Evolutionary conservation across 179 eudicot species (phyloP).

Genomic region (Actinidia arguta): DNA sequence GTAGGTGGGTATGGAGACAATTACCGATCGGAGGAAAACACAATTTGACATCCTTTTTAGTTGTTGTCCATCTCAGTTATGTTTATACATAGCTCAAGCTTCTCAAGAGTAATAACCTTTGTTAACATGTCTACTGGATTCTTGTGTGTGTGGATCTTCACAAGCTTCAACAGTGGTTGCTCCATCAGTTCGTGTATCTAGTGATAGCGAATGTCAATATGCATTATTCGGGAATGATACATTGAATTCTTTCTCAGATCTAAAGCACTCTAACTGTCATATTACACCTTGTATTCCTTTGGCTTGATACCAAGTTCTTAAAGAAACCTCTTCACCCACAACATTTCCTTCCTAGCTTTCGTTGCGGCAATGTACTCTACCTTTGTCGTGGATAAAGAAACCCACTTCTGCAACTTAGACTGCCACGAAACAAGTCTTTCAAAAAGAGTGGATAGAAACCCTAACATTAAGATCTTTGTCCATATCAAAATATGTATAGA

Average conservation of each 20-base stretch:
- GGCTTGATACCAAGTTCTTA: not conserved
- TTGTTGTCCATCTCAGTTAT: no score
- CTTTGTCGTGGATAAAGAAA: not conserved
- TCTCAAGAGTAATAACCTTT: no score
- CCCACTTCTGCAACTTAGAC: not conserved
- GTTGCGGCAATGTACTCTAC: not conserved
- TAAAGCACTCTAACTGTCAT: not conserved
- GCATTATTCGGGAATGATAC: not conserved
- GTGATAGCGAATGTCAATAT: not conserved
- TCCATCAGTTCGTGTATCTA: constrained; percentile 5
- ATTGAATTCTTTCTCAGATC: not conserved
- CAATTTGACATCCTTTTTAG: no score
- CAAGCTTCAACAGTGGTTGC: no score
- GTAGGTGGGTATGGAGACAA: no score
- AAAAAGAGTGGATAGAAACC: not conserved
- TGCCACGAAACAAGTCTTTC: not conserved
- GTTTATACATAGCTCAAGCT: no score
- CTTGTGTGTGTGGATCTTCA: not conserved
- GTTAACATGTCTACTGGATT: not conserved
- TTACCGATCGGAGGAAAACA: no score
- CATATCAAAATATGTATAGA: not conserved
- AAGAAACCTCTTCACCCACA: not conserved
- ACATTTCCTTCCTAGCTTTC: not conserved
- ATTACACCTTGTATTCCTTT: no score
- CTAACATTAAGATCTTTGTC: not conserved